Evolutionary conservation across 139 green algal genomes (phyloP), one percentile per base, ranked within the genome.

Genomic region (Eudorina sp.): DNA sequence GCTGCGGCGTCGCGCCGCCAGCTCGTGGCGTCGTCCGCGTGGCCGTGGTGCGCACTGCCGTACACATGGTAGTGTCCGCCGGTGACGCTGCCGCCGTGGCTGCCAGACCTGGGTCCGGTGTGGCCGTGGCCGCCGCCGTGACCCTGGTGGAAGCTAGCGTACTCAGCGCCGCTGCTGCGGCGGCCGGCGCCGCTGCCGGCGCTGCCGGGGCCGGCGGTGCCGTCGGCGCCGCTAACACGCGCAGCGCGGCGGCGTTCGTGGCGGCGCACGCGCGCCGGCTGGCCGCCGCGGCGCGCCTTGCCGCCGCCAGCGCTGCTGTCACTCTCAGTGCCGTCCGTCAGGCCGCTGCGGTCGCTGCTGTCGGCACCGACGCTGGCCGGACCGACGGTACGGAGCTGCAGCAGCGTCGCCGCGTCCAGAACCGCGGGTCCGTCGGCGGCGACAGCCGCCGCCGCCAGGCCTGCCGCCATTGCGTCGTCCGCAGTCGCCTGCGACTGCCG

Each of bases 191-290:
- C 46, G 29, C 36, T 29, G 78, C 78, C 29, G 80, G 41, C 5
- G 9, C 5, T 11, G 58, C 41, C 40, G 55, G 19, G 40, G 27
- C 31, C 78, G 53, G 6, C 51, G 53, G 9, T 21, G 78, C 31
- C 58, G 38, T 68, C 78, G 55, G 34, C 51, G 38, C 77, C 77
- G 27, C 51, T 72, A 6, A 29, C 80, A 45, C 62, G 80, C 60
- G 80, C 80, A 6, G 41, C 29, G 40, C 80, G 80, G 41, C 80
- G 80, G 41, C 80, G 80, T 29, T 86, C 80, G 80, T 86, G 80
- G n/a, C 80, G 60, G 4, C 80, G 60, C 34, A 27, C 60, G 0
- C 80, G 58, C 2, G 80, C 60, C 1, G 80, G 80, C 80, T 77
- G 80, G 40, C 80, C 80, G 40, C 80, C 80, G 43, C 60, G 80